Base-by-base conservation (phyloP, 225 moss, liverwort and hornwort genomes). In the Marchantia paleacea region DNA sequence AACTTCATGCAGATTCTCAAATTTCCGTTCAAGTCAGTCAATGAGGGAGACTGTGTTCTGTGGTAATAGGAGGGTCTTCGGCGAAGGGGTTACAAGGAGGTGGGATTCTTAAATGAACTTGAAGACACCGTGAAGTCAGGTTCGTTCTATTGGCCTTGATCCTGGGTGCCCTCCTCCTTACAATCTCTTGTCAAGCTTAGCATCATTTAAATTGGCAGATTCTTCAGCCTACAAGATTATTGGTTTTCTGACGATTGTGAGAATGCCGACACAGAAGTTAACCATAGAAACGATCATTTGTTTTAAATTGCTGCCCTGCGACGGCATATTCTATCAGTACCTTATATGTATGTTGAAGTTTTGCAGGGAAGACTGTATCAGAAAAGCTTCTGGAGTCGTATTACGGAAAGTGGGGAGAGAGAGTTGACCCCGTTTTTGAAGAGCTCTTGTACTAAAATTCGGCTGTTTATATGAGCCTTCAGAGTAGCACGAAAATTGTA, bases 121-220 rank as follows among this genome's bases (percentile, higher is more conserved):
- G 94, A 94, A 83, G 92, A 94, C 80, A 91, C 86, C 65, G 97
- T 92, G 52, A 81, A 75, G 52, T 92, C 94, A 90, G 96, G 94
- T 94, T 81, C 25, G 52, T 22, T 28, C 53, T 20, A 18, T 69
- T 18, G 62, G 4, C 10, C 3, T 49, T 72, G 19, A 51, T 67
- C 20, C 58, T 24, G 14, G 0, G 15, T 16, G 68, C 49, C 39
- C 24, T 1, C 55, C n/a, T 52, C 8, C 0, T 24, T 5, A 49
- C 22, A 22, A 14, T 31, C 28, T 68, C 10, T 13, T 29, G 18
- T 18, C 3, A 19, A 64, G 47, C 16, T 48, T 78, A 39, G 39
- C 39, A 39, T 39, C 39, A 39, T 5, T 2, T 39, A 5, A 39
- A 39, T 39, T 39, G 39, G 39, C 39, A 39, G 39, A 5, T 39